Base-by-base conservation (phyloP, 495 filamentous ascomycete genomes). In the Annulohypoxylon stygium region DNA sequence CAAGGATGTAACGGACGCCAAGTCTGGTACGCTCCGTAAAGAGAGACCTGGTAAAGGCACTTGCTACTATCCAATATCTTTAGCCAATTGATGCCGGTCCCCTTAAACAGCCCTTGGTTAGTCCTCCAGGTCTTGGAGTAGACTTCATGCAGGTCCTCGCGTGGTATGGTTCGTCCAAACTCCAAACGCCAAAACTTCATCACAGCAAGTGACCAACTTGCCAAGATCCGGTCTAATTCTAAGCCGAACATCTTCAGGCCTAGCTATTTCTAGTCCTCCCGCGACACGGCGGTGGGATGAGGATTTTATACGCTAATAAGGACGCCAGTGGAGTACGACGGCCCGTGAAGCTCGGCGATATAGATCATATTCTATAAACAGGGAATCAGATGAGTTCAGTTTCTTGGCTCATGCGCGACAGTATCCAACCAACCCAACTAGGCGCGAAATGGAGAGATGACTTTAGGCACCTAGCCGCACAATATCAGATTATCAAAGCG, bases 81-180 rank as follows among this genome's bases (percentile, higher is more conserved):
- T 75, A 78, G 71, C 77, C 77, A 78, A 71, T 78, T 75, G 67
- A 37, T 61, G 51, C 48, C 45, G 33, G 67, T 25, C 45, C 26
- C 58, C 43, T 47, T 47, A 18, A 18, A 23, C n/a, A 18, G 43
- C 12, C 59, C 54, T 69, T 18, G 58, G 47, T 30, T 59, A 60
- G 45, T 57, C 64, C 64, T 30, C 59, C 30, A 30, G 30, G 30
- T 30, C 59, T 61, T 69, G 36, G 58, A 54, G 39, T 59, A 60
- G 37, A 65, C 64, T 67, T 67, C 59, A 70, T 68, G 72, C 67
- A 75, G 72, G 72, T 71, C 72, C 72, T 75, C 67, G 59, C 50
- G 72, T 75, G 67, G 72, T 70, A 51, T 74, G 71, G 67, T 74
- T 74, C 67, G 67, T 70, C 54, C 71, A 33, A 48, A 39, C 50